Evolutionary conservation across 257 asterid genomes (phyloP).

Genomic region (Solanum appendiculatum): DNA sequence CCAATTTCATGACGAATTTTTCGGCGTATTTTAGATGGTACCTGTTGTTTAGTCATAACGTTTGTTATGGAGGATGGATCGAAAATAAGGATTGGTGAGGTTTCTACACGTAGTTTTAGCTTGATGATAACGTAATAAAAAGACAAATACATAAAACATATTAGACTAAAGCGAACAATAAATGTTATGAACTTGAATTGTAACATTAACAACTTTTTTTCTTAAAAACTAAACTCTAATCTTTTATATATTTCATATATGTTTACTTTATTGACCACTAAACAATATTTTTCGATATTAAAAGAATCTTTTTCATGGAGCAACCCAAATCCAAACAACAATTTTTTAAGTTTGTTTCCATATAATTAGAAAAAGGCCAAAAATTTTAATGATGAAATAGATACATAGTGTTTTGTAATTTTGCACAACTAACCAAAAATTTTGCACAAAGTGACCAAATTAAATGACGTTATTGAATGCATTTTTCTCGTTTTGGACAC

Average conservation of each 20-base stretch:
- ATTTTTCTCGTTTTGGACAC: constrained; percentile 15
- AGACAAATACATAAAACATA: neutral
- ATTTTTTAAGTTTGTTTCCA: neutral
- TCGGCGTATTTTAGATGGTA: neutral
- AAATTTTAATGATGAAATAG: constrained; percentile 12
- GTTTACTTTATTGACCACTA: neutral
- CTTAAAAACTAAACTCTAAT: neutral
- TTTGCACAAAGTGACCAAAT: constrained; percentile 2
- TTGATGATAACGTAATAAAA: neutral
- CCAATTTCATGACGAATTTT: neutral
- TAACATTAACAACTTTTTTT: neutral
- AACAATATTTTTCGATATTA: neutral
- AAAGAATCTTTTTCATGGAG: neutral
- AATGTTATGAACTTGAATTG: neutral
- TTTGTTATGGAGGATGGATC: neutral
- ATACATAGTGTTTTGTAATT: neutral
- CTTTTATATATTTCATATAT: neutral
- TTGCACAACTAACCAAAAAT: neutral
- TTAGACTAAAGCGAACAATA: neutral
- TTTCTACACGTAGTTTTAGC: neutral
- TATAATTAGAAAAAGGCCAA: neutral
- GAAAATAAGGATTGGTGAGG: neutral
- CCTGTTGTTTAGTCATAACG: neutral
- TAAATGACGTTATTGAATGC: constrained; percentile 16
- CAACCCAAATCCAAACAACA: neutral